Percentiles rank a stretch among this genome's conserved stretches.
Evolutionary conservation across 805 yeast genomes (phyloP).

Genomic region (Candida tammaniensis): DNA sequence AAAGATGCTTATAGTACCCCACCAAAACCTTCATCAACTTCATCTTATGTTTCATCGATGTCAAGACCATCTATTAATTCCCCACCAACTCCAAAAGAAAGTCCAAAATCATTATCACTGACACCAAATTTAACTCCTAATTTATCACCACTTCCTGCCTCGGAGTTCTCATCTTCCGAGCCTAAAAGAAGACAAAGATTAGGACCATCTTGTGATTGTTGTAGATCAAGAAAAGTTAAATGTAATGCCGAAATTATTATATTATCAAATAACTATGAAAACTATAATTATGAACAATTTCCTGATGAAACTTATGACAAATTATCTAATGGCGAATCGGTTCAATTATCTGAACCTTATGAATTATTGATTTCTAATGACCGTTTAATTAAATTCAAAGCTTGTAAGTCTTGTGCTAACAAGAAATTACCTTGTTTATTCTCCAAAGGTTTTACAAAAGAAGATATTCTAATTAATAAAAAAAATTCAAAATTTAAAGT

Average conservation of each 20-base stretch:
- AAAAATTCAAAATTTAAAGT: conserved; percentile 12
- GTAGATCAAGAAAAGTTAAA: conserved; percentile 66
- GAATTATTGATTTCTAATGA: conserved; percentile 18
- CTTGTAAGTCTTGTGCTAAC: conserved; percentile 54
- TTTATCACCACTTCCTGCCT: neutral
- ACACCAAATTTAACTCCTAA: conserved; percentile 1
- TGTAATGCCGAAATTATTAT: conserved; percentile 65
- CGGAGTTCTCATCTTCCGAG: neutral
- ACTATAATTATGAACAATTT: conserved; percentile 6
- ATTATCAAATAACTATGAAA: conserved; percentile 15
- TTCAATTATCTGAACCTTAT: conserved; percentile 9
- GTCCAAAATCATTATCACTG: conserved; percentile 2
- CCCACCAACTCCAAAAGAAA: conserved; percentile 6
- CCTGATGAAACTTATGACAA: conserved; percentile 5
- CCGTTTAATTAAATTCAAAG: conserved; percentile 47
- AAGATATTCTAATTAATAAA: conserved; percentile 46
- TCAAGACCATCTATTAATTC: conserved; percentile 1
- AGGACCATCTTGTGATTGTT: conserved; percentile 74
- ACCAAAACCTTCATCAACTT: neutral
- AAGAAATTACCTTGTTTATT: conserved; percentile 50
- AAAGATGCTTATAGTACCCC: neutral
- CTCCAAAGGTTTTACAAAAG: conserved; percentile 65
- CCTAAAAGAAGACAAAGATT: conserved; percentile 55
- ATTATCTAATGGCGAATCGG: conserved; percentile 4
- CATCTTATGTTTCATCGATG: conserved; percentile 5